Conservation (phyloP, 345 rosid genomes). For the Hibiscus trionum region DNA sequence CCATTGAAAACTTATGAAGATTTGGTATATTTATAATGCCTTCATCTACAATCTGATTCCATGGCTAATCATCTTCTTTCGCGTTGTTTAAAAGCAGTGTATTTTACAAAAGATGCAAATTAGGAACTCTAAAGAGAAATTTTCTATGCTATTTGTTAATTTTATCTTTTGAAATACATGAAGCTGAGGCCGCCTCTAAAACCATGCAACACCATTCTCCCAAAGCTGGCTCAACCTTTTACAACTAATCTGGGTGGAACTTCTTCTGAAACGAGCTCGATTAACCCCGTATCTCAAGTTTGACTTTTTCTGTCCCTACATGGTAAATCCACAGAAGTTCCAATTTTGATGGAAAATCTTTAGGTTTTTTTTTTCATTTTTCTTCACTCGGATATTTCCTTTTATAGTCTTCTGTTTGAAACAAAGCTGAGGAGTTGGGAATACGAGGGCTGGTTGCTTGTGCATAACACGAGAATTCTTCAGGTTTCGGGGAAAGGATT, state of each 20-base stretch:
- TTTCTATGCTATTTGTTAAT: neutral
- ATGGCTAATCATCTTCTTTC: neutral
- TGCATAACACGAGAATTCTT: no score
- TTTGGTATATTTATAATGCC: neutral
- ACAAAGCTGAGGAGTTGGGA: constrained; percentile 29
- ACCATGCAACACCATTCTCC: constrained; percentile 27
- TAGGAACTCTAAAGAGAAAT: neutral
- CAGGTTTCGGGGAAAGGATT: constrained; percentile 18
- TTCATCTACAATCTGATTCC: neutral
- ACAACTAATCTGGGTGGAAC: constrained; percentile 29
- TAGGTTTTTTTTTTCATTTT: constrained; percentile 12
- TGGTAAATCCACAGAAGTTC: constrained; percentile 23
- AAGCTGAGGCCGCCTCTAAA: constrained; percentile 34
- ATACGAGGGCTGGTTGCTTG: constrained; percentile 27
- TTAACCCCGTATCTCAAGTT: constrained; percentile 28
- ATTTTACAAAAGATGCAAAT: neutral
- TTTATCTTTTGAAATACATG: constrained; percentile 30
- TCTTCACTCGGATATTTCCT: neutral
- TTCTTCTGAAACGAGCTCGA: constrained; percentile 28
- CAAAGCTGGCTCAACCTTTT: constrained; percentile 33
- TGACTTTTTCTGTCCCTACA: constrained; percentile 18
- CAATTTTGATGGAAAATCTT: constrained; percentile 41
- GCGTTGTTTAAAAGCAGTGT: neutral
- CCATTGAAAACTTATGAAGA: neutral
- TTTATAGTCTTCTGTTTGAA: constrained; percentile 14